A percentile compares a stretch with the other conserved stretches of the same genome.
phyloP scores from a whole-genome alignment of 495 filamentous ascomycete species.

The Tetracladium marchalianum region DNA sequence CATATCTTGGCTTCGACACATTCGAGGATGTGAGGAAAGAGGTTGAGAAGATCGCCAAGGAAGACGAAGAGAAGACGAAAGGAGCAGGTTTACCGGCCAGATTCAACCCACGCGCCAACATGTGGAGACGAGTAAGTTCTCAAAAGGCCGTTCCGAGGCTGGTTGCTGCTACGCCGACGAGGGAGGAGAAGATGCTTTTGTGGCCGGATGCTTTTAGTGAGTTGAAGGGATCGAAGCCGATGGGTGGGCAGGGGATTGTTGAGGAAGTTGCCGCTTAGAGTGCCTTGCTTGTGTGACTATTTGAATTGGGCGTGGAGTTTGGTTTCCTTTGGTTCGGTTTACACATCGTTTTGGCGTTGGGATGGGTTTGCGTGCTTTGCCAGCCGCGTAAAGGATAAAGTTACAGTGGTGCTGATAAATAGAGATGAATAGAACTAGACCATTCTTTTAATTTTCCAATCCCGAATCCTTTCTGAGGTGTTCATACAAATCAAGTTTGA shows the following conservation, averaged over 20 bases:
- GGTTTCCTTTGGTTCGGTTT: no score
- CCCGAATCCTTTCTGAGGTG: no score
- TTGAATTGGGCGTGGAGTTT: no score
- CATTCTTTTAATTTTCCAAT: no score
- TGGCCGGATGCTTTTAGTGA: conserved; percentile 55
- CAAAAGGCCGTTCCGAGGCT: conserved; percentile 41
- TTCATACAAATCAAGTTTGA: no score
- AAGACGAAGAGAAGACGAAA: conserved; percentile 55
- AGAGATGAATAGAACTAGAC: no score
- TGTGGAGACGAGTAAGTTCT: conserved; percentile 58
- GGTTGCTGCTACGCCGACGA: conserved; percentile 43
- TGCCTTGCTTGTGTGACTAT: not conserved
- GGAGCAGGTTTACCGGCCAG: conserved; percentile 50
- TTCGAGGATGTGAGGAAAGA: conserved; percentile 61
- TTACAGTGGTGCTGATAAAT: no score
- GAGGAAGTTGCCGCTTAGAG: conserved; percentile 10
- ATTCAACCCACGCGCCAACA: conserved; percentile 63
- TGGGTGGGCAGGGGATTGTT: conserved; percentile 3
- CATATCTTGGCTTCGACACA: conserved; percentile 55
- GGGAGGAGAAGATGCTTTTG: conserved; percentile 55
- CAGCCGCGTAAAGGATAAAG: no score
- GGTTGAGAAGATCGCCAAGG: conserved; percentile 45
- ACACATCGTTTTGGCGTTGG: no score
- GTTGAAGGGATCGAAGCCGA: conserved; percentile 6
- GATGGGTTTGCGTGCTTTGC: no score